Percentiles rank a stretch among this genome's conserved stretches.
phyloP scores from a whole-genome alignment of 2,329 filamentous ascomycete genomes.

The Neonectria magnoliae region DNA sequence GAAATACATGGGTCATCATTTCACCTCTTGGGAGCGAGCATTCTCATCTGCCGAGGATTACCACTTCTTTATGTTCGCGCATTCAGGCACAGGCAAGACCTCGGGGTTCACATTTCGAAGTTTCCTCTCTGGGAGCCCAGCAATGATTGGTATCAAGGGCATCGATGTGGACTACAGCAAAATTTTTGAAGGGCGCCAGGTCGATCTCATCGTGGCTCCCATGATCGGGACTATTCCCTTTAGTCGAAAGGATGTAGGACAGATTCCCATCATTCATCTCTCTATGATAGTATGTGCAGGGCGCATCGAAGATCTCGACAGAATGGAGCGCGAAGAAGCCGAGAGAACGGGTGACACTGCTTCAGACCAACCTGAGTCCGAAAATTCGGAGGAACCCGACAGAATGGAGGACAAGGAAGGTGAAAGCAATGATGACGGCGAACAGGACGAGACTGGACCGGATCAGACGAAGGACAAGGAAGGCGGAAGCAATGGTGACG shows the following conservation, averaged over 20 bases:
- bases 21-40: background rate
- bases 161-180: background rate
- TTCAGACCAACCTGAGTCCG: no score
- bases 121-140: background rate
- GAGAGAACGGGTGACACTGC: background rate
- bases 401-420: no score
- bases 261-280: background rate
- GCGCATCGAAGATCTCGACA: background rate
- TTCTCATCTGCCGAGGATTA: background rate
- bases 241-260: no score
- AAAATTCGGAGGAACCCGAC: no score
- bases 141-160: background rate
- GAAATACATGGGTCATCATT: rapidly evolving
- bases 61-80: background rate
- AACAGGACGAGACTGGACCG: no score
- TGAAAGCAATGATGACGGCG: no score
- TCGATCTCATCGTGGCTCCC: background rate
- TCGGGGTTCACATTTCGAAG: background rate
- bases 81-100: background rate
- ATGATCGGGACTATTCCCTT: background rate
- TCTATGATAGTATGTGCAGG: background rate
- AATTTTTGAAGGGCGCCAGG: background rate
- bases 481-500: no score
- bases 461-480: no score
- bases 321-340: background rate